Base-by-base conservation (phyloP, 805 yeast species). In the Wickerhamiella nectarea region DNA sequence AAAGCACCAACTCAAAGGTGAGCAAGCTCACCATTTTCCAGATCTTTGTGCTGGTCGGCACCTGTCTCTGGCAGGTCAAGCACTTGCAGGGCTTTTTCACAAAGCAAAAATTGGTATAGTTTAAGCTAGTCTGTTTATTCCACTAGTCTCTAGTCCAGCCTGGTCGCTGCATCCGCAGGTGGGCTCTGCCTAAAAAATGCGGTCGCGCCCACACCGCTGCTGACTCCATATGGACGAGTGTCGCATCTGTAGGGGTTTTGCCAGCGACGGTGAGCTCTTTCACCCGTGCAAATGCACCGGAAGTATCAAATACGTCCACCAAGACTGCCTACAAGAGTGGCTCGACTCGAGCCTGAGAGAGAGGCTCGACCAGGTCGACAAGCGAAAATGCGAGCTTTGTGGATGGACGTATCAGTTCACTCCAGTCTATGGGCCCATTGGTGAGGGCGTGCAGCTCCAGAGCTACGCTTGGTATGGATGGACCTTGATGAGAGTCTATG, bases 221-320 rank as follows among this genome's bases (percentile, higher is more conserved):
- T 15, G 18, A 21, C n/a, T n/a, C 3, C n/a, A n/a, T 24, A 24
- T 35, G 28, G 79, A 71, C 47, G 70, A 67, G 25, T 91, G 98
- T 61, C 80, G 98, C 48, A 87, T 91, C 37, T 91, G 98, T 58
- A 80, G 95, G 42, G 89, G 94, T 31, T 97, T 85, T 53, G 87
- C 74, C n/a, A 75, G 91, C 0, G 64, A 63, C 1, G 84, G 82
- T 50, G 95, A 95, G 3, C 66, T 91, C 37, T 79, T 73, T 50
- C 87, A 82, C 60, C 98, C 98, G 3, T 91, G 99, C 63, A 78
- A 75, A 55, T 91, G 98, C 63, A 70, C 85, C 43, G 99, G 99
- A 1, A 80, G 94, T 11, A 93, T 91, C 59, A 80, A 80, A 58
- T 87, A 78, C 55, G 83, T 91, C 43, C 99, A 91, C 60, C 94